A percentile compares a stretch with the other conserved stretches of the same genome.
phyloP scores from a whole-genome alignment of 805 yeast species.

The Starmerella gropengiesseri region DNA sequence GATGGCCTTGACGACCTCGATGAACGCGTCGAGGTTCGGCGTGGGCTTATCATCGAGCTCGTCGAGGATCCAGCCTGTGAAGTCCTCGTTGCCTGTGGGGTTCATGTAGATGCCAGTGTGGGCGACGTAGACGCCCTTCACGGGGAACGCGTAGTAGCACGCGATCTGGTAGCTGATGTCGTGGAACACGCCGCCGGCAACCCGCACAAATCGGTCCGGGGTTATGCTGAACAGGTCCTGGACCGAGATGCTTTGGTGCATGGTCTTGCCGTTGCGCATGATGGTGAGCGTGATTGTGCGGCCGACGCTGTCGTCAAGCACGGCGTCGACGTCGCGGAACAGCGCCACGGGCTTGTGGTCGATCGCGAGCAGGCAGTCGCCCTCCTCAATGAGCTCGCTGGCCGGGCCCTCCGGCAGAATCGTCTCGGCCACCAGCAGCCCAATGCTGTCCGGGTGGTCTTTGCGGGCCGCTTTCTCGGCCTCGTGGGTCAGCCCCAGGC shows the following conservation, averaged over 20 bases:
- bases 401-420: slow-evolving; percentile 82
- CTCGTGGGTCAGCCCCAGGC: slow-evolving; percentile 69
- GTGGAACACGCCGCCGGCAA: slow-evolving; percentile 79
- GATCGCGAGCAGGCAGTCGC: slow-evolving; percentile 70
- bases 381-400: slow-evolving; percentile 50
- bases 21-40: slow-evolving; percentile 61
- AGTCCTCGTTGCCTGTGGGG: slow-evolving; percentile 34
- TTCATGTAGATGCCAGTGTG: slow-evolving; percentile 67
- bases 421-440: slow-evolving; percentile 71
- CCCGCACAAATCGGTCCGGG: slow-evolving; percentile 69
- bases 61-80: slow-evolving; percentile 71
- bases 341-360: slow-evolving; percentile 54
- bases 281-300: slow-evolving; percentile 43
- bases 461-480: slow-evolving; percentile 62
- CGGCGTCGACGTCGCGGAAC: slow-evolving; percentile 72
- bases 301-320: slow-evolving; percentile 63
- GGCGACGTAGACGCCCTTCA: slow-evolving; percentile 69
- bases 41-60: slow-evolving; percentile 65
- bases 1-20: slow-evolving; percentile 63
- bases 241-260: slow-evolving; percentile 42
- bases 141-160: slow-evolving; percentile 71
- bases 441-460: slow-evolving; percentile 61
- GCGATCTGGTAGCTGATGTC: slow-evolving; percentile 83
- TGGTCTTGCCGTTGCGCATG: slow-evolving; percentile 63
- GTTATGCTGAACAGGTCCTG: slow-evolving; percentile 74